Conservation (phyloP, 352 stramenopile genomes). For the Blastocystis sp. region DNA sequence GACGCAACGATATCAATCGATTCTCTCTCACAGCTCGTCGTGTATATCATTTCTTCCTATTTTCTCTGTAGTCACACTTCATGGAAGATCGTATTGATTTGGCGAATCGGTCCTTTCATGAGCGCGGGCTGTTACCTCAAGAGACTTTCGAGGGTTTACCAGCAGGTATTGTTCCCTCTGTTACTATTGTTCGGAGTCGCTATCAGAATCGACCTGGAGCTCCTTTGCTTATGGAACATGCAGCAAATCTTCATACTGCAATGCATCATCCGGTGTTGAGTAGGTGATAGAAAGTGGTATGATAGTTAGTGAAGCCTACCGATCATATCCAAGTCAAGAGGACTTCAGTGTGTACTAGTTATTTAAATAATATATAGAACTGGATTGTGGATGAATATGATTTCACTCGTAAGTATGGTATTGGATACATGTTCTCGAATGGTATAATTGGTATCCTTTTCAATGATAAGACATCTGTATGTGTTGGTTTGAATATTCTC, state of each 20-base stretch:
- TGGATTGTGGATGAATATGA: slow-evolving; percentile 68
- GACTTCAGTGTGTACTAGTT: neutral
- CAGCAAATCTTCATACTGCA: slow-evolving; percentile 54
- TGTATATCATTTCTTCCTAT: neutral
- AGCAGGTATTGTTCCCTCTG: slow-evolving; percentile 24
- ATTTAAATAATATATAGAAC: slow-evolving; percentile 25
- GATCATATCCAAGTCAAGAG: slow-evolving; percentile 4
- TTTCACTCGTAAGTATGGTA: slow-evolving; percentile 61
- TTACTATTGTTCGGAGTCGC: neutral
- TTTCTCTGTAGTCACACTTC: neutral
- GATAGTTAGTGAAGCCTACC: slow-evolving; percentile 28
- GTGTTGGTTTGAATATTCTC: neutral
- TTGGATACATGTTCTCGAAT: slow-evolving; percentile 63
- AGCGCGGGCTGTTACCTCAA: slow-evolving; percentile 19
- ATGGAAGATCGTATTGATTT: slow-evolving; percentile 52
- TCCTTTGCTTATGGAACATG: slow-evolving; percentile 17
- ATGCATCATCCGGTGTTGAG: slow-evolving; percentile 51
- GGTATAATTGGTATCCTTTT: slow-evolving; percentile 53
- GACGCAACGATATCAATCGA: slow-evolving; percentile 41
- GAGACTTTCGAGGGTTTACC: slow-evolving; percentile 61
- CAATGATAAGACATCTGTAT: slow-evolving; percentile 63
- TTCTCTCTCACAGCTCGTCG: slow-evolving; percentile 43
- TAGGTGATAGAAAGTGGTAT: neutral
- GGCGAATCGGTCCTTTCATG: slow-evolving; percentile 34
- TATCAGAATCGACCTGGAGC: slow-evolving; percentile 22